phyloP scores from a whole-genome alignment of 305 asterid genomes.

The Fraxinus platypoda region DNA sequence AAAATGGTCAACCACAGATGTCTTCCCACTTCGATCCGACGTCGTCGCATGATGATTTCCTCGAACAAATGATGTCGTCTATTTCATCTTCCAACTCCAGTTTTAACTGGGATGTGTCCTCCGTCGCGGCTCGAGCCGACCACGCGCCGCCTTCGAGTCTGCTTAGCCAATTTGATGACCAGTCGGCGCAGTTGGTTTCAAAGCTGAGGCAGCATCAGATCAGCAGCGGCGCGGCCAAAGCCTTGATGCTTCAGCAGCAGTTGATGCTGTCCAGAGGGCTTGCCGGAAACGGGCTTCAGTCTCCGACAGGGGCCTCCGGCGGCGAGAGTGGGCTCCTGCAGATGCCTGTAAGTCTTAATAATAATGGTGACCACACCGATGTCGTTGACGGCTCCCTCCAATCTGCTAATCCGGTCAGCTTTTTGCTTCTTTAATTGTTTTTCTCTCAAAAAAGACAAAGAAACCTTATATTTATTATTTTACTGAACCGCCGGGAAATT shows the following conservation, averaged over 20 bases:
- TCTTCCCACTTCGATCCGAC: constrained; percentile 34
- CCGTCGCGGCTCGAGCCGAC: background rate
- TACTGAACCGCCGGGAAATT: background rate
- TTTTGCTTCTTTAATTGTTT: background rate
- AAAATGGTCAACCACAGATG: constrained; percentile 21
- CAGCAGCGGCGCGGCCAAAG: constrained; percentile 53
- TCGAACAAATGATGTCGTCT: constrained; percentile 46
- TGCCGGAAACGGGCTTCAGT: constrained; percentile 31
- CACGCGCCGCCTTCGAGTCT: constrained; percentile 22
- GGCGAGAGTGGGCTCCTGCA: constrained; percentile 28
- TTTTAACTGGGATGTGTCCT: constrained; percentile 46
- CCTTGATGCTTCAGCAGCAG: constrained; percentile 63
- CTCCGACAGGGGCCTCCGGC: constrained; percentile 22
- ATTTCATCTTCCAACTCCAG: constrained; percentile 48
- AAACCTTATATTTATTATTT: background rate
- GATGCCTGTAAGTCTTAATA: constrained; percentile 29
- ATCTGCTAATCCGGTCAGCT: constrained; percentile 43
- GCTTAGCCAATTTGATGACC: constrained; percentile 34
- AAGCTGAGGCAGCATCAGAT: constrained; percentile 71
- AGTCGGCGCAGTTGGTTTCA: constrained; percentile 44
- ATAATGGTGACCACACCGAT: constrained; percentile 39
- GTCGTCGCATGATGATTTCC: constrained; percentile 42
- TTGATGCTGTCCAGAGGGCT: constrained; percentile 43
- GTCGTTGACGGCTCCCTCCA: constrained; percentile 45
- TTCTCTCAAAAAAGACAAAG: background rate